Evolutionary conservation across 495 filamentous ascomycete genomes (phyloP).

Genomic region (Pyrenopolyporus hunteri): DNA sequence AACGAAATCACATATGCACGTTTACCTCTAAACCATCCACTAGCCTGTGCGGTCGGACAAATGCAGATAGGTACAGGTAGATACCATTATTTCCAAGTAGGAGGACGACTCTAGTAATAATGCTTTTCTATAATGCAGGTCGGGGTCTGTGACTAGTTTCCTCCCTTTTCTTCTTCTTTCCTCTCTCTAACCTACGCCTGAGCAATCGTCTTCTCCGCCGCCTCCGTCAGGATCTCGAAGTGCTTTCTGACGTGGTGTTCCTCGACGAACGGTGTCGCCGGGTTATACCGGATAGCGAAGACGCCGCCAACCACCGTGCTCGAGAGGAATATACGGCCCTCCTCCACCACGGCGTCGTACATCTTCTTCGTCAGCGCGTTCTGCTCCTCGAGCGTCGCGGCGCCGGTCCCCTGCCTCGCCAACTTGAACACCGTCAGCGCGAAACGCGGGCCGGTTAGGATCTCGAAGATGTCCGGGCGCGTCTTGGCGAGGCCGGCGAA

Average conservation of each 20-base stretch:
- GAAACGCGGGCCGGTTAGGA: conserved; percentile 78
- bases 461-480: conserved; percentile 76
- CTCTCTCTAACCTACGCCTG: conserved; percentile 17
- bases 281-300: conserved; percentile 83
- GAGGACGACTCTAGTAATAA: no score
- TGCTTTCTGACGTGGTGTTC: conserved; percentile 73
- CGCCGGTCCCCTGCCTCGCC: conserved; percentile 13
- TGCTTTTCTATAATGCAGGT: neutral
- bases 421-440: conserved; percentile 79
- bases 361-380: conserved; percentile 78
- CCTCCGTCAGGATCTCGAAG: conserved; percentile 78
- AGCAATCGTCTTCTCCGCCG: conserved; percentile 64
- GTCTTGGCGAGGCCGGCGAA: conserved; percentile 65
- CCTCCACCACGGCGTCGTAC: conserved; percentile 75
- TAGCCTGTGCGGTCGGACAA: no score
- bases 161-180: neutral
- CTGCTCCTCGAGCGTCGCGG: conserved; percentile 38
- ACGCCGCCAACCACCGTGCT: conserved; percentile 75
- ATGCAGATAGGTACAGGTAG: no score
- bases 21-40: neutral
- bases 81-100: no score
- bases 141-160: neutral
- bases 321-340: conserved; percentile 85
- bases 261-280: conserved; percentile 66
- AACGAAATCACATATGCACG: neutral